Percentiles rank a stretch among this genome's conserved stretches.
phyloP scores from a whole-genome alignment of 768 basidiomycete species.

The Filobasidium wieringae region DNA sequence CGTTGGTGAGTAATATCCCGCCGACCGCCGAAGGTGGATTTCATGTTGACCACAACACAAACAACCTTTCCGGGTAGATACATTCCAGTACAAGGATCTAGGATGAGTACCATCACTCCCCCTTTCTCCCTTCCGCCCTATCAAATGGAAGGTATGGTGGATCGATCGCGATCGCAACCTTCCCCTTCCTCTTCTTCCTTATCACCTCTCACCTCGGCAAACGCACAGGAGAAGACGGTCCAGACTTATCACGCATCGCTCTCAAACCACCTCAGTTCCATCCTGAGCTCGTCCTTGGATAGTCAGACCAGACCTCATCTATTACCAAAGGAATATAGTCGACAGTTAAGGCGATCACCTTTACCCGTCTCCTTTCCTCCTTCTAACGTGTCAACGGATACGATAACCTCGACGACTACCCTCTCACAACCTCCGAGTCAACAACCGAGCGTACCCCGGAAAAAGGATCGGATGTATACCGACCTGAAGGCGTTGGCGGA shows the following conservation, averaged over 20 bases:
- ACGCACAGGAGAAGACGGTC: background rate
- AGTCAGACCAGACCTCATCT: background rate
- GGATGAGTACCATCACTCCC: background rate
- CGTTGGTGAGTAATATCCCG: background rate
- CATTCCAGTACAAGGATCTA: background rate
- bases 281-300: background rate
- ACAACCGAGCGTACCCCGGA: background rate
- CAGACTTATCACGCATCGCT: conserved; percentile 1
- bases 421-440: background rate
- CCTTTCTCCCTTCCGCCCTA: background rate
- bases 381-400: background rate
- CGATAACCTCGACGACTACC: background rate
- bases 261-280: background rate
- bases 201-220: background rate
- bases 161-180: background rate
- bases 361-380: background rate
- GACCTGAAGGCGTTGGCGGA: background rate
- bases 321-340: background rate
- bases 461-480: background rate
- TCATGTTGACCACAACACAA: background rate
- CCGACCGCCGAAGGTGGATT: too few relatives aligned
- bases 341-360: background rate
- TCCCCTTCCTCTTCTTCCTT: too few relatives aligned
- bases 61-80: background rate
- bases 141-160: background rate